A percentile compares a stretch with the other conserved stretches of the same genome.
These are phyloP conservation scores for Neurospora sublineolata DNA, from an alignment of 495 filamentous ascomycete species.

Conservation along the genomic window DNA sequence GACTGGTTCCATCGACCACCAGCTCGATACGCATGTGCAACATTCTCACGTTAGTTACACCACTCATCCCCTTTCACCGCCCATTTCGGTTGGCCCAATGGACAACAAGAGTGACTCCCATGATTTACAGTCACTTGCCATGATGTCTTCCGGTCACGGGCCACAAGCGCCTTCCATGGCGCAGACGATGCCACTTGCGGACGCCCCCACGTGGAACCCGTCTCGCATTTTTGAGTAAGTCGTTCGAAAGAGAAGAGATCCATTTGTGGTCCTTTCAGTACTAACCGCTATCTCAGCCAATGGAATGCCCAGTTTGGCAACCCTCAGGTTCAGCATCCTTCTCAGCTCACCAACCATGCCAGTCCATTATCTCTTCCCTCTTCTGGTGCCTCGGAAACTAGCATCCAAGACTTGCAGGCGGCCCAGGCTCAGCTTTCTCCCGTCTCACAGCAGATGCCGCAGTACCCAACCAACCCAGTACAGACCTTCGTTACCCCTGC, in stretches of 20 bases:
- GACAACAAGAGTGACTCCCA: constrained; percentile 75
- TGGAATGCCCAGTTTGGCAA: constrained; percentile 89
- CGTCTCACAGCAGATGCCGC: constrained; percentile 40
- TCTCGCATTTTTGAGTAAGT: constrained; percentile 88
- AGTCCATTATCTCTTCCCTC: constrained; percentile 32
- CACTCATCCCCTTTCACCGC: constrained; percentile 68
- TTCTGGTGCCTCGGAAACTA: constrained; percentile 39
- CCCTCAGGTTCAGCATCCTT: constrained; percentile 35
- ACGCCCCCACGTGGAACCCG: constrained; percentile 78
- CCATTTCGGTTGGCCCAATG: constrained; percentile 63
- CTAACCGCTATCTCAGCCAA: constrained; percentile 43
- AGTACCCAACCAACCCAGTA: constrained; percentile 42
- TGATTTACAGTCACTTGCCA: constrained; percentile 62
- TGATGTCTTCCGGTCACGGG: constrained; percentile 54
- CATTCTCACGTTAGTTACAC: constrained; percentile 66
- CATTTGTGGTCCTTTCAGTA: constrained; percentile 17
- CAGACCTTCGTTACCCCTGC: constrained; percentile 72
- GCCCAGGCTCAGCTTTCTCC: constrained; percentile 40
- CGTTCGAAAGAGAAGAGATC: not conserved
- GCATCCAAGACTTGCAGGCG: constrained; percentile 38
- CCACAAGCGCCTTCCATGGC: constrained; percentile 31
- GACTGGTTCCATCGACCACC: constrained; percentile 29
- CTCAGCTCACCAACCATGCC: constrained; percentile 24
- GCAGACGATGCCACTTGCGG: constrained; percentile 48
- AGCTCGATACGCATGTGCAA: constrained; percentile 33